Percentiles rank a stretch among this genome's conserved stretches.
phyloP scores from a whole-genome alignment of 2,329 filamentous ascomycete genomes.

The Gyromitra esculenta region DNA sequence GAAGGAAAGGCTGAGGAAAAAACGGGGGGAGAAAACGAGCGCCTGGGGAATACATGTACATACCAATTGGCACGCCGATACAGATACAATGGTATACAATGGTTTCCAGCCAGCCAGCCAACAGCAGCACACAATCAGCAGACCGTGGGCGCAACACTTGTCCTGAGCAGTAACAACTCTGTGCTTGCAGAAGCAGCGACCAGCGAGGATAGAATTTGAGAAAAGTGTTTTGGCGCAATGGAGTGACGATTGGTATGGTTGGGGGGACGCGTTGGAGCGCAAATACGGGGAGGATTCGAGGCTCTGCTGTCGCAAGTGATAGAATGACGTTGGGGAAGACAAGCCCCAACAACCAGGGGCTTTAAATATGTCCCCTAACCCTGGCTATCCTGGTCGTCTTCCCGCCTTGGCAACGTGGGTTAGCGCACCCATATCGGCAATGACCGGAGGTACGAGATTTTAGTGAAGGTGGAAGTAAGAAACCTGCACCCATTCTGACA shows the following conservation, averaged over 20 bases:
- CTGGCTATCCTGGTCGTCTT: background rate
- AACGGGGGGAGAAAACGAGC: background rate
- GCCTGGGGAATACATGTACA: background rate
- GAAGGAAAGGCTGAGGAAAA: background rate
- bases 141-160: no score
- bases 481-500: no score
- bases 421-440: no score
- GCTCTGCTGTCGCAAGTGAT: background rate
- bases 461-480: no score
- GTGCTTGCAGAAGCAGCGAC: no score
- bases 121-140: no score
- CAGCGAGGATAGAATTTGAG: no score
- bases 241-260: background rate
- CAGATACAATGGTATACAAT: background rate
- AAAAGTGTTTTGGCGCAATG: background rate
- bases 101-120: no score
- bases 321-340: constrained; percentile 25
- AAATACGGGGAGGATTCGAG: background rate
- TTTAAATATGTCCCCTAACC: background rate
- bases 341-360: background rate
- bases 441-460: no score
- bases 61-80: background rate
- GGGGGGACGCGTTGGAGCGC: constrained; percentile 13
- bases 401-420: constrained; percentile 24
- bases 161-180: no score